Evolutionary conservation across 805 yeast genomes (phyloP), one percentile per base, ranked within the genome.

Genomic region (Diddensiella caesifluorescens): DNA sequence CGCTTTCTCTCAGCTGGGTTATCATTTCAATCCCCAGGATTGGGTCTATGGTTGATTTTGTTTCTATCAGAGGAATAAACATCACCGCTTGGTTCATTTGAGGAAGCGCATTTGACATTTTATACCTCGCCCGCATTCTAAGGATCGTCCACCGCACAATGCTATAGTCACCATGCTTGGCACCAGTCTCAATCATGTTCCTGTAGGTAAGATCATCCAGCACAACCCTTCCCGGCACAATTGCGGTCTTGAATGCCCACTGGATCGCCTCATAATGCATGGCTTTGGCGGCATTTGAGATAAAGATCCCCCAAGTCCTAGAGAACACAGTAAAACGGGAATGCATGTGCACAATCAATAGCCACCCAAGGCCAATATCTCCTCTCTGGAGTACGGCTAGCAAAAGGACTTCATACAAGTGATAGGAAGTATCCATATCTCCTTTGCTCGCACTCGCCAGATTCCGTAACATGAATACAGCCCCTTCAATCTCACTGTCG

Each of bases 231-330:
- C 64, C 64, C 3, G 63, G 61, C 6, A 56, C 45, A 3, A 49
- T 50, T 4, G 59, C 63, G 9, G 44, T 35, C 12, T 48, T 42
- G 43, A 49, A 47, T 13, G 54, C 48, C 57, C 60, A 61, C 13
- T 49, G 44, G n/a, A 59, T 45, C 1, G 54, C 52, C 2, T 36
- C 45, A 38, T 56, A 54, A 45, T 55, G 49, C 13, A 29, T 25
- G 5, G 35, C 37, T 21, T 50, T 50, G 18, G 58, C 46, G 1
- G 52, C 53, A 2, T 47, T 44, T 7, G 55, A 46, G 9, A 56
- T 35, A 16, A 60, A 52, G 25, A 58, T 27, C 4, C 63, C 65
- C 63, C 64, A 60, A 1, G 60, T 53, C 7, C 65, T 51, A 0
- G 60, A 45, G 38, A 48, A 56, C 2, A 60, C 51, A 5, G 42